These are phyloP conservation scores for Psilocybe tampanensis DNA, from an alignment of 768 basidiomycete species.

Conservation along the genomic window DNA sequence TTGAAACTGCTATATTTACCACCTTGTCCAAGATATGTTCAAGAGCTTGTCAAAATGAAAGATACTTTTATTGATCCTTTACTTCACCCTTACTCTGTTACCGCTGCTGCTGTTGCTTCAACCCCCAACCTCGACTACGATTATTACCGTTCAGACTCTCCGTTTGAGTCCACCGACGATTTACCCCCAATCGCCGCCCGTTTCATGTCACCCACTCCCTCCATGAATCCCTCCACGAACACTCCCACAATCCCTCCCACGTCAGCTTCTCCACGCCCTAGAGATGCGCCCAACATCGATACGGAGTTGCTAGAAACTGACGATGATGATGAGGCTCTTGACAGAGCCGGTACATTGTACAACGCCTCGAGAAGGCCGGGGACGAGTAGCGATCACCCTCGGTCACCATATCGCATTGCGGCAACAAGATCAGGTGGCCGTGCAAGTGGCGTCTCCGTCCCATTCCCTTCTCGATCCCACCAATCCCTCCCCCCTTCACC, in stretches of 20 bases:
- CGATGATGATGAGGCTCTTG: slow-evolving; percentile 66
- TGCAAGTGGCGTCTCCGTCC: slow-evolving; percentile 52
- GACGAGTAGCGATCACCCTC: slow-evolving; percentile 60
- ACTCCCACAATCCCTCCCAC: slow-evolving; percentile 28
- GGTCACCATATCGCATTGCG: slow-evolving; percentile 72
- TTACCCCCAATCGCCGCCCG: slow-evolving; percentile 89
- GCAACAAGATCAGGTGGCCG: slow-evolving; percentile 42
- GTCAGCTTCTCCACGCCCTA: slow-evolving; percentile 44
- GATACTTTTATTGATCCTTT: slow-evolving; percentile 91
- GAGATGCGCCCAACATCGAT: slow-evolving; percentile 69
- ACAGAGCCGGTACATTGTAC: slow-evolving; percentile 52
- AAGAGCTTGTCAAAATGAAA: slow-evolving; percentile 88
- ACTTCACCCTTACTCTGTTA: slow-evolving; percentile 76
- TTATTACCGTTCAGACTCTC: slow-evolving; percentile 71
- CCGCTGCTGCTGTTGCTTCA: slow-evolving; percentile 49
- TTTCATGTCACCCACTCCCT: slow-evolving; percentile 80
- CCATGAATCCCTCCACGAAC: slow-evolving; percentile 22
- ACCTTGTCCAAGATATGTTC: slow-evolving; percentile 72
- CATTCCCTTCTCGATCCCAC: slow-evolving; percentile 81
- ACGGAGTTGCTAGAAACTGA: slow-evolving; percentile 71
- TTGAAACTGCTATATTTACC: slow-evolving; percentile 11
- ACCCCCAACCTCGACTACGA: slow-evolving; percentile 69
- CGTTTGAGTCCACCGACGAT: slow-evolving; percentile 69
- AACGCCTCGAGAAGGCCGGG: slow-evolving; percentile 33
- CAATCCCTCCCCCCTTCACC: slow-evolving; percentile 73